Base-by-base conservation (phyloP, 2,329 filamentous ascomycete species). In the Mycogone perniciosa region DNA sequence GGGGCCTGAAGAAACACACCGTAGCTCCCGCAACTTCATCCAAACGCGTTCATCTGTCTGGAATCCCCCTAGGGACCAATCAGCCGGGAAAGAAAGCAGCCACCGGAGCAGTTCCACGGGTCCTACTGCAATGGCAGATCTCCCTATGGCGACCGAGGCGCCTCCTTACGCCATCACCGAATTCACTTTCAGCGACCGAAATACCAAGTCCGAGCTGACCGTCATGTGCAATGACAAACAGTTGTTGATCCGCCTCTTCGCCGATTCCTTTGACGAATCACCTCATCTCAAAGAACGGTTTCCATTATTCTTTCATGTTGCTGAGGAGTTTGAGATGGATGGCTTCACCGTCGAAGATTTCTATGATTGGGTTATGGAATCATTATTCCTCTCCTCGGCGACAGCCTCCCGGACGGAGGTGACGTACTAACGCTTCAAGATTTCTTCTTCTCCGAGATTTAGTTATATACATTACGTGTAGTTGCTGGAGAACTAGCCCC, bases 311-410 rank as follows among this genome's bases (percentile, higher is more conserved):
- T 34, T 63, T 3, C 34, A 53, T 13, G 60, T 61, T 4, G 56
- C 53, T 13, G 53, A 59, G 8, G 46, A 60, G 7, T 56, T 50
- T 30, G 57, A 59, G 52, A 42, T 61, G 2, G 55, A 59, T 42
- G 57, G 57, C 7, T 49, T 53, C 35, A 56, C 55, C 13, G 54
- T 58, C 13, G 57, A 62, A 7, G 59, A 61, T 50, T 59, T 62
- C 30, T 60, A 56, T 39, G 55, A 58, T 26, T 61, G 58, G 58
- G 45, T 56, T 11, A 38, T 43, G 3, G 53, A 54, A 44, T 60
- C 58, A 29, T 46, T 60, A 35, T 35, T 11, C 33, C 33, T 11
- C 7, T 35, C 11, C 11, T 35, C 33, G 7, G 33, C 33, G 33
- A 35, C 7, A 8, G 7, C 11, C 11, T 3, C 33, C 33, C 7